Conservation (phyloP, 257 asterid species). For the Paulownia fortunei region DNA sequence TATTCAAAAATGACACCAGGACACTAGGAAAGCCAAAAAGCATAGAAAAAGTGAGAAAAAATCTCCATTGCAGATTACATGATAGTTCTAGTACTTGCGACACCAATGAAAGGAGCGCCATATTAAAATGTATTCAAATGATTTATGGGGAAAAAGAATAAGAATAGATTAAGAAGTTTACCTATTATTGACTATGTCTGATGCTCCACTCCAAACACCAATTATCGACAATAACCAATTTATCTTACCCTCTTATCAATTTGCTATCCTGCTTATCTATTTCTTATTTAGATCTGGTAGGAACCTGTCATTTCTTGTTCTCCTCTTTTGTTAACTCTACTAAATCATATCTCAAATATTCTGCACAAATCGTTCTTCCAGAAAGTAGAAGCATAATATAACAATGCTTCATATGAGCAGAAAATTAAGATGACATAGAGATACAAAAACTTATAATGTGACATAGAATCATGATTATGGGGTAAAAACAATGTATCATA, state of each 20-base stretch:
- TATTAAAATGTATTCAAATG: background rate
- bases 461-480: background rate
- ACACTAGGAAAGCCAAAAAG: background rate
- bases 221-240: background rate
- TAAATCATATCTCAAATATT: background rate
- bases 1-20: conserved; percentile 36
- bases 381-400: background rate
- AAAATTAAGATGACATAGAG: background rate
- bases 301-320: background rate
- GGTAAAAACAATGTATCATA: background rate
- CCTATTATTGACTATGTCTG: background rate
- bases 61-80: background rate
- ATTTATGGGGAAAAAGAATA: background rate
- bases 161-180: background rate
- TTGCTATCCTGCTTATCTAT: background rate
- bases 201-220: conserved; percentile 6
- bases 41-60: background rate
- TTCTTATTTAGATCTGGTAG: background rate
- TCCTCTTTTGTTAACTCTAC: background rate
- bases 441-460: background rate
- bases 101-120: background rate
- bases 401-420: background rate
- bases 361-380: background rate
- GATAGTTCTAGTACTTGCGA: background rate
- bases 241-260: background rate